Evolutionary conservation across 768 basidiomycete species (phyloP).

Genomic region (Grammothele lineata): DNA sequence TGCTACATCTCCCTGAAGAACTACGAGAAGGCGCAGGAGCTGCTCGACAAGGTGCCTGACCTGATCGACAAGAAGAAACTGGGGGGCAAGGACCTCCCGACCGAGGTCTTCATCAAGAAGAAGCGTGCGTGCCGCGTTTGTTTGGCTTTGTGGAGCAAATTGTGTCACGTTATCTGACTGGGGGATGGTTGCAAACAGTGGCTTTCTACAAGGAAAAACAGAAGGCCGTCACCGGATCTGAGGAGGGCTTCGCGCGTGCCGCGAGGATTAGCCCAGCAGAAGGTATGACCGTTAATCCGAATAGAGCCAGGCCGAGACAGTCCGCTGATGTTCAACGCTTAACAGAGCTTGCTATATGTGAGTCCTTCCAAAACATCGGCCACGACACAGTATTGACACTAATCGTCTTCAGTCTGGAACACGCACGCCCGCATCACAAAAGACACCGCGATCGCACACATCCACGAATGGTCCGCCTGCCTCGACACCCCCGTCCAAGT

Average conservation of each 20-base stretch:
- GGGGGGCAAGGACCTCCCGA: conserved; percentile 65
- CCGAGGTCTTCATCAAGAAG: conserved; percentile 75
- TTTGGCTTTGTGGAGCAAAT: too few species aligned
- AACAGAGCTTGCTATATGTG: conserved; percentile 71
- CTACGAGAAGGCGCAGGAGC: conserved; percentile 50
- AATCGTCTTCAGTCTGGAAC: conserved; percentile 75
- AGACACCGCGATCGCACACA: conserved; percentile 52
- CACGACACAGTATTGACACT: too few species aligned
- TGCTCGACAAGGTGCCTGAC: conserved; percentile 59
- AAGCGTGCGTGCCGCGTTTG: conserved; percentile 57
- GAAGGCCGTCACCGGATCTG: conserved; percentile 46
- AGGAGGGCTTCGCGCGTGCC: conserved; percentile 44
- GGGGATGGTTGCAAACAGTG: conserved; percentile 46
- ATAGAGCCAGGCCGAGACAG: background rate
- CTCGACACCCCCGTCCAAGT: conserved; percentile 38
- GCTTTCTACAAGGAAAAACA: conserved; percentile 74
- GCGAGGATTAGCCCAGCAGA: conserved; percentile 70
- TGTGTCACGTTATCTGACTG: background rate
- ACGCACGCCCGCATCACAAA: conserved; percentile 58
- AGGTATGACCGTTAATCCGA: conserved; percentile 35
- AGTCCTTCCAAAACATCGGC: conserved; percentile 29
- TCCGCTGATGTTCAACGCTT: background rate
- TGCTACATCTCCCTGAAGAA: conserved; percentile 60
- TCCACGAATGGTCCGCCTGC: conserved; percentile 48
- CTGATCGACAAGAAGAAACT: conserved; percentile 58